phyloP scores from a whole-genome alignment of 139 green algal genomes.

The Parachlorella kessleri region DNA sequence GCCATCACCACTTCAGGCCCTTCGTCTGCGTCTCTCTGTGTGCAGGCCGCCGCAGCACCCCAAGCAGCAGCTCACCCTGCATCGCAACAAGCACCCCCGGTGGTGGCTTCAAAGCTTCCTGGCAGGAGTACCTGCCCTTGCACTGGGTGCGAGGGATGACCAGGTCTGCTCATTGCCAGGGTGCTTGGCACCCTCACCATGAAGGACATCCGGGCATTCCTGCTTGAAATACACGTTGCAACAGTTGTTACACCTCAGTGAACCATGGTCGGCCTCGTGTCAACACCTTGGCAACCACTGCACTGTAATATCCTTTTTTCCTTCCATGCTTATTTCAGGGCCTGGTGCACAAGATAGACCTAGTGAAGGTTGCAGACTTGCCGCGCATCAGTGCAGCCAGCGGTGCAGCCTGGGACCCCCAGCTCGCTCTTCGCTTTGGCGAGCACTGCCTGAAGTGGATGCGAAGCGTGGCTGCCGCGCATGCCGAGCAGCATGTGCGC shows the following conservation, averaged over 20 bases:
- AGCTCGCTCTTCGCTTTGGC: slow-evolving; percentile 23
- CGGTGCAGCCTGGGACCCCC: not conserved
- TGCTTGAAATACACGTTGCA: not conserved
- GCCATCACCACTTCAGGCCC: not conserved
- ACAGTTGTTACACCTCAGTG: too few species aligned
- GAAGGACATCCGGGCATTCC: not conserved
- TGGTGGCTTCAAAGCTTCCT: slow-evolving; percentile 45
- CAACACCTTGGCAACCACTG: not conserved
- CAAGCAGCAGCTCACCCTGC: slow-evolving; percentile 17
- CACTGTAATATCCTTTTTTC: not conserved
- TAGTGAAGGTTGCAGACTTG: slow-evolving; percentile 15
- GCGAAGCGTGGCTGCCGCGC: not conserved
- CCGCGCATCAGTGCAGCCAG: slow-evolving; percentile 5
- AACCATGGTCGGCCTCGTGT: too few species aligned
- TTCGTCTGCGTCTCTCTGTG: not conserved
- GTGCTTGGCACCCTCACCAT: not conserved
- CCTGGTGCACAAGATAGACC: not conserved
- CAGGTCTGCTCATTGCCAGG: slow-evolving; percentile 1
- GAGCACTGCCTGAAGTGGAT: slow-evolving; percentile 15
- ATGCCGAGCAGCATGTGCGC: slow-evolving; percentile 7
- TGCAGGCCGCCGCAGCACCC: not conserved
- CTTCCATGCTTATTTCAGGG: slow-evolving; percentile 8
- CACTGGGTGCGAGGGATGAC: slow-evolving; percentile 23
- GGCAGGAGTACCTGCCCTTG: slow-evolving; percentile 26
- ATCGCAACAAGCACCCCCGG: slow-evolving; percentile 25